These are phyloP conservation scores for Artemisia argyi DNA, from an alignment of 129 eudicot genomes.

Conservation along the genomic window DNA sequence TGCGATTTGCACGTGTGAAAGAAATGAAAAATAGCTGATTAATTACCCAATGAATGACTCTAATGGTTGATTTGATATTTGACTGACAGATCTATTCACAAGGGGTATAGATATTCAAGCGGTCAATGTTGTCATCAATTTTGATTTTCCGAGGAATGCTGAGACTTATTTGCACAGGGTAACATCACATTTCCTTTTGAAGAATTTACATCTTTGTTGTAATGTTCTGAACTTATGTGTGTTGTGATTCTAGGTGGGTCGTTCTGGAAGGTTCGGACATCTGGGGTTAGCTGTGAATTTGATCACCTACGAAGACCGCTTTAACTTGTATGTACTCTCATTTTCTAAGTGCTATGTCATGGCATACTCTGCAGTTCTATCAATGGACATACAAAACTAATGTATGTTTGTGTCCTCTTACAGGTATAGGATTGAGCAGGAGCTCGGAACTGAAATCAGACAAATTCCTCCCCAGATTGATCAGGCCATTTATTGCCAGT, in stretches of 20 bases:
- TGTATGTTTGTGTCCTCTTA: constrained; percentile 16
- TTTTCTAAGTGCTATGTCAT: constrained; percentile 6
- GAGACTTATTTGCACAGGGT: constrained; percentile 87
- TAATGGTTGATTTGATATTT: constrained; percentile 16
- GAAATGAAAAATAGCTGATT: too few species aligned
- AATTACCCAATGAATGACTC: background rate
- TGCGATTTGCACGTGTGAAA: background rate
- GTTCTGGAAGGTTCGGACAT: constrained; percentile 72
- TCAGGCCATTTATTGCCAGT: constrained; percentile 63
- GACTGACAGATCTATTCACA: constrained; percentile 63
- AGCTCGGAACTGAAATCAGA: constrained; percentile 74
- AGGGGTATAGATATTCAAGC: constrained; percentile 85
- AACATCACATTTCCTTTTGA: constrained; percentile 11
- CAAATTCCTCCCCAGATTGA: constrained; percentile 71
- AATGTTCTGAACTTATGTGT: constrained; percentile 9
- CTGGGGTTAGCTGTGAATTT: constrained; percentile 72
- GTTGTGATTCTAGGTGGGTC: constrained; percentile 60
- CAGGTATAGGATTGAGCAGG: constrained; percentile 81
- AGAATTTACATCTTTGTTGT: background rate
- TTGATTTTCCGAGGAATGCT: constrained; percentile 74
- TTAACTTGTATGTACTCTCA: constrained; percentile 55
- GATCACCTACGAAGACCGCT: constrained; percentile 66
- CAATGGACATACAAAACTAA: constrained; percentile 2
- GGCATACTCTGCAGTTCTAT: background rate
- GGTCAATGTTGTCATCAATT: constrained; percentile 76